Percentiles rank a stretch among this genome's conserved stretches.
Evolutionary conservation across 305 asterid species (phyloP).

Genomic region (Rubia peregrina): DNA sequence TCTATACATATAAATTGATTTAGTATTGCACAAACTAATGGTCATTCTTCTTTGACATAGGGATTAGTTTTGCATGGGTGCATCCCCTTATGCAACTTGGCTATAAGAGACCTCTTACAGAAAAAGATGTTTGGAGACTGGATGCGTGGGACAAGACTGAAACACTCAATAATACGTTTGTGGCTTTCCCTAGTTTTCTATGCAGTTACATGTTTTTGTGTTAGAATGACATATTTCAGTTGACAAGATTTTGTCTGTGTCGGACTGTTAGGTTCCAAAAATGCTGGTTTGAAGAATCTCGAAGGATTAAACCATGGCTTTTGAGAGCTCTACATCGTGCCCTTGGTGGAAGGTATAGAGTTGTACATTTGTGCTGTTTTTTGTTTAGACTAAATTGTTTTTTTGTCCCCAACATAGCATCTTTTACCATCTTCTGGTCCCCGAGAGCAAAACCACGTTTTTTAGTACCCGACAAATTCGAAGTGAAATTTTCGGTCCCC

Average conservation of each 20-base stretch:
- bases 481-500: no score
- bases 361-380: slow-evolving; percentile 17
- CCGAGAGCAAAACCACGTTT: no score
- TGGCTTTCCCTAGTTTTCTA: slow-evolving; percentile 18
- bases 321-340: slow-evolving; percentile 75
- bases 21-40: slow-evolving; percentile 7
- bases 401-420: no score
- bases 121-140: slow-evolving; percentile 84
- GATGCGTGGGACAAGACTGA: slow-evolving; percentile 85
- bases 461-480: no score
- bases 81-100: slow-evolving; percentile 87
- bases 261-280: slow-evolving; percentile 51
- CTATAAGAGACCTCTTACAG: slow-evolving; percentile 73
- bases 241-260: neutral
- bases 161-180: slow-evolving; percentile 60
- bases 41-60: slow-evolving; percentile 29
- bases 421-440: no score
- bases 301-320: slow-evolving; percentile 79
- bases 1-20: no score
- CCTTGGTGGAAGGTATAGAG: slow-evolving; percentile 79
- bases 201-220: slow-evolving; percentile 1
- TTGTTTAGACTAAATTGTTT: no score
- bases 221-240: neutral
- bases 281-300: slow-evolving; percentile 77
- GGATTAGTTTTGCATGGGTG: slow-evolving; percentile 65